Percentiles rank a stretch among this genome's conserved stretches.
These are phyloP conservation scores for Cutaneotrichosporon sp. DNA, from an alignment of 1,284 basidiomycete species.

Conservation along the genomic window DNA sequence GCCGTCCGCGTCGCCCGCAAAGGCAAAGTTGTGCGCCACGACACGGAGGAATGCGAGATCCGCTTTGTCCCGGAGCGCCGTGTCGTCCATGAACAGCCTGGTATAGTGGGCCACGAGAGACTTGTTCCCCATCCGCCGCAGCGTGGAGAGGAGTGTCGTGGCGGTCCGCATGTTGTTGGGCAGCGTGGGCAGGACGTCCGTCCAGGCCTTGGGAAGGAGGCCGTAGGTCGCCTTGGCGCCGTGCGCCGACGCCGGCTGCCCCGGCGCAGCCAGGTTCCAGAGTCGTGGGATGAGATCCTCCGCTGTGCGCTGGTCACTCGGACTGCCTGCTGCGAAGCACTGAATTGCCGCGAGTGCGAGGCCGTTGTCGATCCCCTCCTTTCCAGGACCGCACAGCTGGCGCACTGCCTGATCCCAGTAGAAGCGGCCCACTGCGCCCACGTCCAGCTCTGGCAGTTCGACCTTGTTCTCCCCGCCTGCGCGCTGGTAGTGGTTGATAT, in stretches of 20 bases:
- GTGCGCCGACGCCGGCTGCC: constrained; percentile 14
- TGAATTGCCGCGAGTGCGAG: constrained; percentile 27
- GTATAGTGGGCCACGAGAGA: constrained; percentile 21
- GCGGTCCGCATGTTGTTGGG: constrained; percentile 18
- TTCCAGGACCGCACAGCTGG: constrained; percentile 22
- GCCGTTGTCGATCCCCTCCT: constrained; percentile 29
- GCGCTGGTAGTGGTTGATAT: constrained; percentile 12
- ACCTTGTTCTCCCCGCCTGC: not conserved
- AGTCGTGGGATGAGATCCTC: constrained; percentile 27
- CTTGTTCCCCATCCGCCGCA: constrained; percentile 8
- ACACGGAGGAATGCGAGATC: constrained; percentile 18
- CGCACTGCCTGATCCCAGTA: constrained; percentile 36
- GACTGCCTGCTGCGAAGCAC: constrained; percentile 25
- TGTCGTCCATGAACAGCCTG: constrained; percentile 17
- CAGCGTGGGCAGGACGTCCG: constrained; percentile 12
- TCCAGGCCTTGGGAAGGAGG: not conserved
- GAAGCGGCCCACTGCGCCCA: constrained; percentile 21
- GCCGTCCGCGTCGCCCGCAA: constrained; percentile 17
- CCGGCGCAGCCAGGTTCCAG: constrained; percentile 28
- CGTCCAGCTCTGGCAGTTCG: not conserved
- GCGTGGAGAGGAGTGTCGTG: constrained; percentile 21
- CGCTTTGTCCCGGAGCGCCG: constrained; percentile 6
- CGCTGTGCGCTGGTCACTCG: constrained; percentile 30
- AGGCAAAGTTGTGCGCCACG: constrained; percentile 10
- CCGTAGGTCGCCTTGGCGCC: not conserved